Conservation (phyloP, 2,329 filamentous ascomycete species). For the Diaporthe eres region DNA sequence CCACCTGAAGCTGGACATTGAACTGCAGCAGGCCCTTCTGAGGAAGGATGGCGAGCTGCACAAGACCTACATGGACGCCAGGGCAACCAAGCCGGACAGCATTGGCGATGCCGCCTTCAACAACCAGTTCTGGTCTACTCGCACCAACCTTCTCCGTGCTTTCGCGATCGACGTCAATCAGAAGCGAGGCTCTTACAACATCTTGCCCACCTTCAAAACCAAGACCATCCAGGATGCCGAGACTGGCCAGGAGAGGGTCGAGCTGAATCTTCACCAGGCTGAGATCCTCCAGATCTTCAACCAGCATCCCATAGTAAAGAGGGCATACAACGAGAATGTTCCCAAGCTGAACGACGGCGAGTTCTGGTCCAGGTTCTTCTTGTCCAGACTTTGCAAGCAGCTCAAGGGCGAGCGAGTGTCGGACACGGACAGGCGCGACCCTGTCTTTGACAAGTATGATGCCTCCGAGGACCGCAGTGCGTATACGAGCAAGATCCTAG, state of each 20-base stretch:
- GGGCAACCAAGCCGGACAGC: constrained; percentile 85
- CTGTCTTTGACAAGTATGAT: constrained; percentile 88
- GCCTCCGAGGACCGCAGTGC: constrained; percentile 75
- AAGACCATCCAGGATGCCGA: constrained; percentile 71
- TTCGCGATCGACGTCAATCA: constrained; percentile 92
- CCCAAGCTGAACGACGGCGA: constrained; percentile 82
- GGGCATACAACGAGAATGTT: constrained; percentile 93
- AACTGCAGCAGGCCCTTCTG: constrained; percentile 89
- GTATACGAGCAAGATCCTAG: constrained; percentile 67
- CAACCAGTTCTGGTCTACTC: constrained; percentile 93
- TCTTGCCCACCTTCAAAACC: constrained; percentile 90
- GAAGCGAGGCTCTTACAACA: constrained; percentile 91
- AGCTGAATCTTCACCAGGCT: constrained; percentile 80
- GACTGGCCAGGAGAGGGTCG: constrained; percentile 78
- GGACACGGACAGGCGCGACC: constrained; percentile 82
- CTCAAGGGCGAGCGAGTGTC: constrained; percentile 89
- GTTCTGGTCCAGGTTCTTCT: constrained; percentile 96
- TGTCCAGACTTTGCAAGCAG: constrained; percentile 90
- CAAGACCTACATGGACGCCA: constrained; percentile 88
- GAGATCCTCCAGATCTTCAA: constrained; percentile 94
- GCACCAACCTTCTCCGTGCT: constrained; percentile 86
- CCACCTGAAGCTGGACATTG: constrained; percentile 81
- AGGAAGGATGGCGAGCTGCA: constrained; percentile 82
- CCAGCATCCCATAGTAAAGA: constrained; percentile 91
- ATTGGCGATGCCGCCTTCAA: constrained; percentile 88